Conservation (phyloP, 768 basidiomycete species). For the Suillus alpinus region DNA sequence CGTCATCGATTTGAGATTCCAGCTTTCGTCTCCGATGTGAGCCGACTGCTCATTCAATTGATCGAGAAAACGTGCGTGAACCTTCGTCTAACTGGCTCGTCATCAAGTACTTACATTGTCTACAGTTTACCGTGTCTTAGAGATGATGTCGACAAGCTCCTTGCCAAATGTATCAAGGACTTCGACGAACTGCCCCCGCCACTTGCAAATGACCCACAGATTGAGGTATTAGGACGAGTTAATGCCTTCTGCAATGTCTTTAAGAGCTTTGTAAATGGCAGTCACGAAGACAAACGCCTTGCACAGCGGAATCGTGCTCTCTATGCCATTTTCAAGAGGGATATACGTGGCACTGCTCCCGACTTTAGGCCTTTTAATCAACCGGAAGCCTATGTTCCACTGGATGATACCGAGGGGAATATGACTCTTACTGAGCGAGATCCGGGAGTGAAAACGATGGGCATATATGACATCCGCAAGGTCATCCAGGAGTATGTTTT, state of each 20-base stretch:
- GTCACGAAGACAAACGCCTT: constrained; percentile 32
- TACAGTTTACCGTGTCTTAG: constrained; percentile 47
- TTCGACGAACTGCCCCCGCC: constrained; percentile 40
- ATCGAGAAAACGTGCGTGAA: constrained; percentile 51
- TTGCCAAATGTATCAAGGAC: constrained; percentile 32
- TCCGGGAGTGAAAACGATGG: constrained; percentile 18
- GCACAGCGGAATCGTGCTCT: constrained; percentile 32
- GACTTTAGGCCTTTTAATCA: constrained; percentile 36
- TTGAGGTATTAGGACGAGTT: constrained; percentile 44
- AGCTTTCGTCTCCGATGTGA: constrained; percentile 51
- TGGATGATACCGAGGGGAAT: constrained; percentile 13
- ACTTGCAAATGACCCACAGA: constrained; percentile 37
- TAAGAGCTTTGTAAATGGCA: constrained; percentile 30
- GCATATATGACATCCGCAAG: constrained; percentile 33
- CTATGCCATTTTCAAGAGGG: constrained; percentile 32
- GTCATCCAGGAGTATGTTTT: constrained; percentile 33
- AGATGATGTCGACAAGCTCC: constrained; percentile 36
- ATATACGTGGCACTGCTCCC: constrained; percentile 38
- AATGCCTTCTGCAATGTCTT: constrained; percentile 44
- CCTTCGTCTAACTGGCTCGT: background rate
- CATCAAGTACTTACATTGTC: constrained; percentile 6
- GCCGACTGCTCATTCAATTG: constrained; percentile 45
- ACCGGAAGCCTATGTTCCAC: constrained; percentile 4
- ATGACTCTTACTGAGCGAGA: background rate
- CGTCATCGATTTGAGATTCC: constrained; percentile 52